A percentile compares a stretch with the other conserved stretches of the same genome.
Conservation (phyloP, 257 asterid genomes). For the Plectranthus barbatus region DNA sequence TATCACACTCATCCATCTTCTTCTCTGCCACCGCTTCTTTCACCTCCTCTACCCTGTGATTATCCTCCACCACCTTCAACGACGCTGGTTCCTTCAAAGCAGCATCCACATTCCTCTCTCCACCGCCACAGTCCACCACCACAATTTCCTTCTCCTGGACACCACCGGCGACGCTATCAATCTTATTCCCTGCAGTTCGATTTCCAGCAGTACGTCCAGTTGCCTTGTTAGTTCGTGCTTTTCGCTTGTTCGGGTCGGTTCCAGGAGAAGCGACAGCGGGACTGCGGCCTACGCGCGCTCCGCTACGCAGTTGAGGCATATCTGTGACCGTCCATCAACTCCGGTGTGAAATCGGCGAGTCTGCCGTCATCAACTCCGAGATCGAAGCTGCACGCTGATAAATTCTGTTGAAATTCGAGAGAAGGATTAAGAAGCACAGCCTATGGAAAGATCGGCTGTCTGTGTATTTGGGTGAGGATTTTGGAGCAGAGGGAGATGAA, state of each 20-base stretch:
- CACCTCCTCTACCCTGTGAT: constrained; percentile 12
- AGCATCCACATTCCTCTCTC: constrained; percentile 13
- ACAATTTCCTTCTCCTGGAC: constrained; percentile 14
- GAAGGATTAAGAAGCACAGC: not conserved
- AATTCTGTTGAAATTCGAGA: not conserved
- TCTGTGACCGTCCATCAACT: constrained; percentile 28
- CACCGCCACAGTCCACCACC: constrained; percentile 5
- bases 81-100: constrained; percentile 14
- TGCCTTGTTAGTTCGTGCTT: not conserved
- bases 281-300: constrained; percentile 32
- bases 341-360: constrained; percentile 15
- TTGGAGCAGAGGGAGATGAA: not conserved
- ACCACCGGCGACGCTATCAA: constrained; percentile 4
- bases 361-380: constrained; percentile 19
- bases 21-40: constrained; percentile 10
- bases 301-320: constrained; percentile 46
- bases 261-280: constrained; percentile 16
- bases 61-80: constrained; percentile 14
- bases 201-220: constrained; percentile 16
- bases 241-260: constrained; percentile 1
- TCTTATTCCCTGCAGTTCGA: constrained; percentile 8
- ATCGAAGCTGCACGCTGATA: not conserved
- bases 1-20: constrained; percentile 32
- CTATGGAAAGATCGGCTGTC: constrained; percentile 3
- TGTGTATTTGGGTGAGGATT: not conserved